Conservation (phyloP, 2,329 filamentous ascomycete species). For the Colletotrichum sp. region DNA sequence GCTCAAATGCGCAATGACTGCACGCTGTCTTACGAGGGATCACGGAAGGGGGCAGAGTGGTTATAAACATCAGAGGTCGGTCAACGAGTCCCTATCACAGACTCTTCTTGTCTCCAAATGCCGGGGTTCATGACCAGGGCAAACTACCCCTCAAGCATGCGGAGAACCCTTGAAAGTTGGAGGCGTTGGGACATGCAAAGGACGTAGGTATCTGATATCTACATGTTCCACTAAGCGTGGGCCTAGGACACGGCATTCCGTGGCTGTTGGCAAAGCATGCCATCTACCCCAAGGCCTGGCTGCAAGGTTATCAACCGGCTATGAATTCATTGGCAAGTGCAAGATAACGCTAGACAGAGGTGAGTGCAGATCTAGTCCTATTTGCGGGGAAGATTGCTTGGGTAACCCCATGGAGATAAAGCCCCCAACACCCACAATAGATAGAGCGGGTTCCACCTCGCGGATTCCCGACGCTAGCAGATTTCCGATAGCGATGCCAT, state of each 20-base stretch:
- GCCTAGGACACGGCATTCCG: background rate
- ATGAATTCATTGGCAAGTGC: background rate
- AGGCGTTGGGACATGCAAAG: background rate
- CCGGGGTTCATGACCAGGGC: background rate
- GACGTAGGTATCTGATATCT: background rate
- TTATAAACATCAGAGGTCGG: background rate
- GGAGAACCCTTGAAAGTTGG: background rate
- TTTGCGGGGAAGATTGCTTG: background rate
- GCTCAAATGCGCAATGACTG: background rate
- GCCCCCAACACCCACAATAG: background rate
- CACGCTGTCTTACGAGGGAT: background rate
- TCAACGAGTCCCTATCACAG: background rate
- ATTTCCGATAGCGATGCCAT: conserved; percentile 9
- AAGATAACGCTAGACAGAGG: background rate
- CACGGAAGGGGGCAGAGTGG: background rate
- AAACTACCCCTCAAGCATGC: background rate
- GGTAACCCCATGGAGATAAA: background rate
- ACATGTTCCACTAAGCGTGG: background rate
- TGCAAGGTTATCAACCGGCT: background rate
- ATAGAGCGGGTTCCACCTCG: background rate
- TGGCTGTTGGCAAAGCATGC: background rate
- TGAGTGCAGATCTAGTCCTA: background rate
- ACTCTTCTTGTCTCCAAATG: background rate
- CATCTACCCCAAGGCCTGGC: background rate
- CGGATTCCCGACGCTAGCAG: conserved; percentile 1